Percentiles rank a stretch among this genome's conserved stretches.
Conservation (phyloP, 2,329 filamentous ascomycete genomes). For the Fusarium illudens region DNA sequence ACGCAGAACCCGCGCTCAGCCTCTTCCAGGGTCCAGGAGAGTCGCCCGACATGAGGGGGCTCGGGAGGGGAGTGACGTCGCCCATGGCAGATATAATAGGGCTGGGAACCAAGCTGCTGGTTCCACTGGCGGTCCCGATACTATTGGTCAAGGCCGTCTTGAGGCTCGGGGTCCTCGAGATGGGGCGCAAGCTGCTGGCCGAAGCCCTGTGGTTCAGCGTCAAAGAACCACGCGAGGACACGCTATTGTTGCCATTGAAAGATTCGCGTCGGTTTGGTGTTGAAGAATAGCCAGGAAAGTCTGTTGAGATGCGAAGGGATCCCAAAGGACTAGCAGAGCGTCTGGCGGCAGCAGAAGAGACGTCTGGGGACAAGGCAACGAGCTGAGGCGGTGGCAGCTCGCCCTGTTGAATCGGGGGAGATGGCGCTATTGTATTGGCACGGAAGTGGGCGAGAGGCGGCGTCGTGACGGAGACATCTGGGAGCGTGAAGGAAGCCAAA, state of each 20-base stretch:
- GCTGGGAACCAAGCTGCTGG: constrained; percentile 75
- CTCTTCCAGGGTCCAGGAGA: constrained; percentile 74
- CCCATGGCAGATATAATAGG: constrained; percentile 79
- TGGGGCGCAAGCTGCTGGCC: constrained; percentile 52
- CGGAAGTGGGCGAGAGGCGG: constrained; percentile 39
- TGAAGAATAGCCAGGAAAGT: constrained; percentile 41
- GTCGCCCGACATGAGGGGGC: constrained; percentile 72
- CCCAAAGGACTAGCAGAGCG: constrained; percentile 33
- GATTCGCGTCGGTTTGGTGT: constrained; percentile 44
- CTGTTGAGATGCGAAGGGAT: constrained; percentile 52
- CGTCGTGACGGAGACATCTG: constrained; percentile 39
- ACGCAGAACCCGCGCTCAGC: constrained; percentile 58
- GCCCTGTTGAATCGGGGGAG: constrained; percentile 45
- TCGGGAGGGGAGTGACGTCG: constrained; percentile 81
- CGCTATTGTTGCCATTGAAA: constrained; percentile 47
- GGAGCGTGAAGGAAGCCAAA: constrained; percentile 31
- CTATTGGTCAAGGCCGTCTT: constrained; percentile 63
- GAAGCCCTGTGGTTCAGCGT: constrained; percentile 45
- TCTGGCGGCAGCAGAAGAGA: constrained; percentile 20
- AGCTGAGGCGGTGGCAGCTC: constrained; percentile 32
- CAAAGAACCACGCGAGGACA: constrained; percentile 42
- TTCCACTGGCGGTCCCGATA: constrained; percentile 61
- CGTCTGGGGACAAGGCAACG: constrained; percentile 15
- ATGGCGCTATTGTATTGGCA: constrained; percentile 44
- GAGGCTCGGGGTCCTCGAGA: constrained; percentile 69